Percentiles rank a stretch among this genome's conserved stretches.
Conservation (phyloP, 2,329 filamentous ascomycete genomes). For the Cladosporium oxysporum region DNA sequence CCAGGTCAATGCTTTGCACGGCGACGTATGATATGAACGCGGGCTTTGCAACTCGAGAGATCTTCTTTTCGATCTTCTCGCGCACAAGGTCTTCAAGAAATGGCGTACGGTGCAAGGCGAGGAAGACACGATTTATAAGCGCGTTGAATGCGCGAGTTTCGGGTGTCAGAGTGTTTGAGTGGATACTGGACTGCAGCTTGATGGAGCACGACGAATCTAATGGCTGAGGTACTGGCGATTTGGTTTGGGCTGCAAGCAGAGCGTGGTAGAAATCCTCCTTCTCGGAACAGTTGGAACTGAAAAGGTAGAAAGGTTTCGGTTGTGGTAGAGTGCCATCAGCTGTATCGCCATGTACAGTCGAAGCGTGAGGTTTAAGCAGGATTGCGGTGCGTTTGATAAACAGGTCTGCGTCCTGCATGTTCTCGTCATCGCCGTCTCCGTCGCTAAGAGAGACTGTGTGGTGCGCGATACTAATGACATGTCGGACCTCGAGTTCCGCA, state of each 20-base stretch:
- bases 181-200: conserved; percentile 82
- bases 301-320: conserved; percentile 85
- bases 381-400: conserved; percentile 75
- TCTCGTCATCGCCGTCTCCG: conserved; percentile 48
- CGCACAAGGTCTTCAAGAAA: conserved; percentile 78
- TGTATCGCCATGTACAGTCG: neutral
- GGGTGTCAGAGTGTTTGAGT: conserved; percentile 78
- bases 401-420: conserved; percentile 85
- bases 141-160: conserved; percentile 95
- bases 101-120: conserved; percentile 81
- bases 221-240: conserved; percentile 68
- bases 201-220: conserved; percentile 88
- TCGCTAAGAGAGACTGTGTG: conserved; percentile 84
- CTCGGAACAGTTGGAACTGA: conserved; percentile 91
- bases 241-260: conserved; percentile 70
- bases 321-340: conserved; percentile 4
- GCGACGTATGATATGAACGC: conserved; percentile 82
- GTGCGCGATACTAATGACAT: conserved; percentile 90
- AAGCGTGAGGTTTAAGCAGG: conserved; percentile 31
- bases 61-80: conserved; percentile 92
- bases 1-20: conserved; percentile 82
- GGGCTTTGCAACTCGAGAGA: conserved; percentile 87
- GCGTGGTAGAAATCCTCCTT: conserved; percentile 99
- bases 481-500: conserved; percentile 90
- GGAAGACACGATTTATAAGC: conserved; percentile 81